Percentiles rank a stretch among this genome's conserved stretches.
Conservation (phyloP, 352 stramenopile species). For the Phytophthora palmivora region DNA sequence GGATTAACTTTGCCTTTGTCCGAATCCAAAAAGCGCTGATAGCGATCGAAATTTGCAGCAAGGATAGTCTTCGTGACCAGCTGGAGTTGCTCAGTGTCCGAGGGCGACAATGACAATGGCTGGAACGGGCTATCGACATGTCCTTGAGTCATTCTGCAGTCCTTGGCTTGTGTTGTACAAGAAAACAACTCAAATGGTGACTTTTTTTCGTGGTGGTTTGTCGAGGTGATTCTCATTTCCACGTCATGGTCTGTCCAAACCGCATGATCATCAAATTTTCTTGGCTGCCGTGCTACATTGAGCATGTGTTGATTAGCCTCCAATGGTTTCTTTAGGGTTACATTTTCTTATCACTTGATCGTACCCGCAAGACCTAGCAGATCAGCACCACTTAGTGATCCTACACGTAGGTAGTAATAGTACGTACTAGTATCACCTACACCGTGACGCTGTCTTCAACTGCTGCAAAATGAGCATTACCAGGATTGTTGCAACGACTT, state of each 20-base stretch:
- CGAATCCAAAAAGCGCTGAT: conserved; percentile 28
- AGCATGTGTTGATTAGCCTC: neutral
- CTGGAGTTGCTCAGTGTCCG: conserved; percentile 27
- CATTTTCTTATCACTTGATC: neutral
- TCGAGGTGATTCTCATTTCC: neutral
- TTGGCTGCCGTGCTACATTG: neutral
- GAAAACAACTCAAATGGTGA: conserved; percentile 5
- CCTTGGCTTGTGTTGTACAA: neutral
- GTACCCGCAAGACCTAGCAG: no score
- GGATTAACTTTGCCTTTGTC: conserved; percentile 19
- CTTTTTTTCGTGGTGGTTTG: neutral
- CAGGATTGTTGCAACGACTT: neutral
- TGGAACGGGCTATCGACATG: conserved; percentile 32
- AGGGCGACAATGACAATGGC: conserved; percentile 20
- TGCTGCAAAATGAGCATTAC: no score
- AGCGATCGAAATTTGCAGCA: conserved; percentile 34
- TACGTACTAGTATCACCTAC: no score
- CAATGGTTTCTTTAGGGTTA: neutral
- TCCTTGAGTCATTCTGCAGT: conserved; percentile 6
- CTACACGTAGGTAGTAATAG: no score
- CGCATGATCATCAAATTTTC: neutral
- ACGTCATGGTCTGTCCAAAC: neutral
- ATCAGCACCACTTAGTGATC: no score
- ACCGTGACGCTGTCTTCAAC: no score
- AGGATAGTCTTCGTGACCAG: conserved; percentile 32